Evolutionary conservation across 108 stramenopile species (phyloP).

Genomic region (Conticribra guillardii): DNA sequence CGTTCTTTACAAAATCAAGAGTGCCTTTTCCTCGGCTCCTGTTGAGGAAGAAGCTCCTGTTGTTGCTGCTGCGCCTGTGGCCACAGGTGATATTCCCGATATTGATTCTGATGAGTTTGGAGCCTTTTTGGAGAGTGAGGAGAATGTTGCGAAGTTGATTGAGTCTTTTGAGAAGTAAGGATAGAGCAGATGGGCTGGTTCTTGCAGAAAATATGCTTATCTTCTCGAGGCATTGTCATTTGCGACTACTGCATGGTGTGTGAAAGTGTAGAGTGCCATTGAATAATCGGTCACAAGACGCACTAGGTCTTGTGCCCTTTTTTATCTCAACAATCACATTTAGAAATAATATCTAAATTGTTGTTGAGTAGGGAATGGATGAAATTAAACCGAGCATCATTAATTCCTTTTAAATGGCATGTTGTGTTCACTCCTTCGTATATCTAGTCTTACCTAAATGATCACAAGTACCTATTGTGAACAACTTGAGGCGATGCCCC

Average conservation of each 20-base stretch:
- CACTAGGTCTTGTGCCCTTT: neutral
- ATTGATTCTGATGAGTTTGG: constrained; percentile 58
- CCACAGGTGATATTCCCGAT: constrained; percentile 62
- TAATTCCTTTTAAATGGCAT: no score
- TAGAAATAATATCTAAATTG: neutral
- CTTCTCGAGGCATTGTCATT: neutral
- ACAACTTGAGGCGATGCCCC: no score
- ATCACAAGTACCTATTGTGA: no score
- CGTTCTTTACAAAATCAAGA: constrained; percentile 61
- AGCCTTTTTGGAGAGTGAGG: constrained; percentile 52
- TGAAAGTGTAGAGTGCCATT: neutral
- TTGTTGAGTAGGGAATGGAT: neutral
- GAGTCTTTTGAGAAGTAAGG: constrained; percentile 49
- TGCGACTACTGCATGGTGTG: neutral
- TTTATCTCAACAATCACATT: neutral
- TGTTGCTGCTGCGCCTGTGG: constrained; percentile 68
- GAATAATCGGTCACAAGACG: neutral
- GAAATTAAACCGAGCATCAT: no score
- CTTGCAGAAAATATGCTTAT: neutral
- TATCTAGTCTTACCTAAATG: no score
- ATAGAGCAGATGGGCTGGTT: neutral
- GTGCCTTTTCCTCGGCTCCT: constrained; percentile 40
- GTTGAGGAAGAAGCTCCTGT: constrained; percentile 73
- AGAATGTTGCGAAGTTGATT: constrained; percentile 48
- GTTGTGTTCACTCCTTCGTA: no score